Evolutionary conservation across 768 basidiomycete species (phyloP).

Genomic region (Ramaria rubella): DNA sequence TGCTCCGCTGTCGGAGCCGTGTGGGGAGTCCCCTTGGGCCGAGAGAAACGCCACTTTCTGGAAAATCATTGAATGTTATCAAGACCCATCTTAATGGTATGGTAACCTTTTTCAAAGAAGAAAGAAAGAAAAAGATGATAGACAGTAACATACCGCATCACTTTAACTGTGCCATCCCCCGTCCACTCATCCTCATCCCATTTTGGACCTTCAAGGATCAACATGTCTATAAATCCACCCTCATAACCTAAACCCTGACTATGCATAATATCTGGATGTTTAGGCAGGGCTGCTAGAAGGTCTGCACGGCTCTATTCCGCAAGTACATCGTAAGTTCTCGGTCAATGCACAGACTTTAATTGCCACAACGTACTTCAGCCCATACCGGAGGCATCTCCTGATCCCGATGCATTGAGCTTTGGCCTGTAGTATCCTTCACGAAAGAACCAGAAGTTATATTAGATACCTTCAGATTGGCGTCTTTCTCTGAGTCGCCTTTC

Average conservation of each 20-base stretch:
- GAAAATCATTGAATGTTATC: neutral
- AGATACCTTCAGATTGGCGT: neutral
- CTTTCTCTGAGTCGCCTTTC: neutral
- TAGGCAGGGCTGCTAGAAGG: neutral
- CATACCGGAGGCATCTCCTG: neutral
- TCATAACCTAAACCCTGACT: neutral
- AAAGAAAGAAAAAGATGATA: too few relatives aligned
- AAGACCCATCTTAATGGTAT: neutral
- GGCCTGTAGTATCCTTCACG: neutral
- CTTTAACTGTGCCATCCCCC: neutral
- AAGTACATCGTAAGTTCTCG: neutral
- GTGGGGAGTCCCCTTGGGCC: neutral
- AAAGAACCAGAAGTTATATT: neutral
- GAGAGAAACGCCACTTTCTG: neutral
- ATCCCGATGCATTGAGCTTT: neutral
- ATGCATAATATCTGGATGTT: neutral
- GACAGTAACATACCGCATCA: neutral
- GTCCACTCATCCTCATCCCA: neutral
- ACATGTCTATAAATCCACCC: neutral
- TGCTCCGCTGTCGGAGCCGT: neutral
- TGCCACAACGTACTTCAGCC: neutral
- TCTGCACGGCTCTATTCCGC: neutral
- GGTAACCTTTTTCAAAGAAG: too few relatives aligned
- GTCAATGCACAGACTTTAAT: neutral
- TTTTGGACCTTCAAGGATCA: neutral